Evolutionary conservation across 1,284 basidiomycete genomes (phyloP), one percentile per base, ranked within the genome.

Genomic region (Mycena citricolor): DNA sequence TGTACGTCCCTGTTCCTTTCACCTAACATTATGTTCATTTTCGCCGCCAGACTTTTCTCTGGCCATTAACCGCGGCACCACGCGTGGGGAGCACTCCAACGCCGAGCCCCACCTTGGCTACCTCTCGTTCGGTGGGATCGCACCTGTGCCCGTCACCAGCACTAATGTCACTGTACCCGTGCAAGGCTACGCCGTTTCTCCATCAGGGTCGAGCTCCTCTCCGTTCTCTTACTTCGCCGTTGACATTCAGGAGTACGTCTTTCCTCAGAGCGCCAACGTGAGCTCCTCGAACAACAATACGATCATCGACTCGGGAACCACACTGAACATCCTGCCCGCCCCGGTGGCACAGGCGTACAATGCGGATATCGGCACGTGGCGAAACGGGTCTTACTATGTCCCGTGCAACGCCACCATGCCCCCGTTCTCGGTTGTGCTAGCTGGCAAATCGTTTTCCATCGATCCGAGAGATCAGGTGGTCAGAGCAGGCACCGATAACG

Each of bases 211-310:
- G 16, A 28, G 20, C 4, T 21, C 31, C 11, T 24, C 43, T 11
- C 29, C 33, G 5, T 47, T 45, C 37, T 54, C 55, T 38, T 61
- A 44, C 42, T 58, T 59, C 51, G 51, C 53, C 11, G 40, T 61
- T 23, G 53, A 57, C 36, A 41, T 61, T 32, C 51, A 54, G 16
- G 10, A 39, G 2, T 56, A 50, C 53, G 49, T 47, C n/a, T 59
- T 61, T 51, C 32, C 54, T 17, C 57, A 56, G 14, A 55, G 52
- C 33, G 28, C 6, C 26, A 36, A 33, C 24, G 12, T 36, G 19
- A 29, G n/a, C 5, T 25, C 32, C 8, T 17, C 29, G 8, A 43
- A 21, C 25, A 39, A 56, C 40, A 52, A 55, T 23, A 54, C 59
- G 2, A 51, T 60, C 39, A 44, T 58, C 41, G 57, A 49, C 38